These are phyloP conservation scores for Tylopilus sp. DNA, from an alignment of 768 basidiomycete genomes.

Conservation along the genomic window DNA sequence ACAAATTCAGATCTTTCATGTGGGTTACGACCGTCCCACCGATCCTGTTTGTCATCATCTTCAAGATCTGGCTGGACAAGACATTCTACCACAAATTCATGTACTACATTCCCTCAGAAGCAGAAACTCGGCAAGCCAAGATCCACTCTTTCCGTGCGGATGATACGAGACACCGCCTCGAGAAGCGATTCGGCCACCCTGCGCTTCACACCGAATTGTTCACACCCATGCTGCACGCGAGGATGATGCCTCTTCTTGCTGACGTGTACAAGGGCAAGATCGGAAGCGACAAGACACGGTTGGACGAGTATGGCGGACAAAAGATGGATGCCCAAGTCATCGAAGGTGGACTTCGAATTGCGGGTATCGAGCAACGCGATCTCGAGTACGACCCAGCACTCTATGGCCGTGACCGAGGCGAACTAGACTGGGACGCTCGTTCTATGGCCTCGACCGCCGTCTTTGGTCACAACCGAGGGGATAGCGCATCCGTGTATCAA, in stretches of 20 bases:
- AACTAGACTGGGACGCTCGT: conserved; percentile 83
- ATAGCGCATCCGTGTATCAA: conserved; percentile 39
- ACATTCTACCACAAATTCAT: conserved; percentile 66
- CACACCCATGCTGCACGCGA: conserved; percentile 83
- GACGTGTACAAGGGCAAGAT: conserved; percentile 79
- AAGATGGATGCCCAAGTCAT: conserved; percentile 71
- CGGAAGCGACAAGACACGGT: conserved; percentile 54
- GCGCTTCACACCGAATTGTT: conserved; percentile 84
- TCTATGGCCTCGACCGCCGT: conserved; percentile 64
- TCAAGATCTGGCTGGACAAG: conserved; percentile 82
- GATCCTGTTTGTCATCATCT: conserved; percentile 68
- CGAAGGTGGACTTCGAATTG: conserved; percentile 79
- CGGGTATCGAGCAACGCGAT: conserved; percentile 74
- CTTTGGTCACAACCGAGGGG: conserved; percentile 37
- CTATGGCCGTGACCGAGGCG: conserved; percentile 78
- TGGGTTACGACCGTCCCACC: conserved; percentile 89
- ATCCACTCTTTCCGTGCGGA: conserved; percentile 80
- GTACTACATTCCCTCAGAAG: conserved; percentile 80
- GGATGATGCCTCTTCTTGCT: conserved; percentile 74
- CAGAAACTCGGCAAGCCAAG: conserved; percentile 70
- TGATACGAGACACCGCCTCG: conserved; percentile 65
- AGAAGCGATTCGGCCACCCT: conserved; percentile 94
- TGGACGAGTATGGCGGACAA: conserved; percentile 78
- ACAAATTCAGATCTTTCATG: conserved; percentile 64
- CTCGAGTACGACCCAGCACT: conserved; percentile 79